Evolutionary conservation across 768 basidiomycete genomes (phyloP).

Genomic region (Hygrocybe punicea): DNA sequence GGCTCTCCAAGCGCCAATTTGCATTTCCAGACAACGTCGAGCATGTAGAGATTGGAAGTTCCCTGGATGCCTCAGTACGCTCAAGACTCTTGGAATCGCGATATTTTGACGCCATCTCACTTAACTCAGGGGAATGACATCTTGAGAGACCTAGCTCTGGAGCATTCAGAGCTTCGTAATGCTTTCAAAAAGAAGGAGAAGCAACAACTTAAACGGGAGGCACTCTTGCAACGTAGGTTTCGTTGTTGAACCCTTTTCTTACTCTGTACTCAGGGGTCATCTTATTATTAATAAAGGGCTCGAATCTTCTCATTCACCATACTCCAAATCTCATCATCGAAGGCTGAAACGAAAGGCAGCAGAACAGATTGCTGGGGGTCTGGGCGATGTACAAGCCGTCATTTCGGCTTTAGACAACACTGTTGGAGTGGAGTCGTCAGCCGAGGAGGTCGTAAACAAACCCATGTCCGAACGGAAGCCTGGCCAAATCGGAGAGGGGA

Average conservation of each 20-base stretch:
- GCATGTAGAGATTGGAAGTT: slow-evolving; percentile 44
- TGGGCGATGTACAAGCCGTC: slow-evolving; percentile 51
- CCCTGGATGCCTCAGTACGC: slow-evolving; percentile 41
- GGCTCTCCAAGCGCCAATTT: slow-evolving; percentile 46
- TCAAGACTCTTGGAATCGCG: not conserved
- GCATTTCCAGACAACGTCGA: slow-evolving; percentile 50
- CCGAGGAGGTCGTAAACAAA: slow-evolving; percentile 17
- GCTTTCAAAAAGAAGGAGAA: slow-evolving; percentile 63
- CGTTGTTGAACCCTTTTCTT: not conserved
- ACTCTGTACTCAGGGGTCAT: not conserved
- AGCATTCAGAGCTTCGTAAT: slow-evolving; percentile 8
- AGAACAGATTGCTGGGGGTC: slow-evolving; percentile 52
- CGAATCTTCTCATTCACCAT: slow-evolving; percentile 47
- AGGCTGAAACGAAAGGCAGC: slow-evolving; percentile 68
- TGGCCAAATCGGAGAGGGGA: slow-evolving; percentile 68
- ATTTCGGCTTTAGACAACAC: slow-evolving; percentile 48
- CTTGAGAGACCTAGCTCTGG: slow-evolving; percentile 32
- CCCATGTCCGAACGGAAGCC: slow-evolving; percentile 29
- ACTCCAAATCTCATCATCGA: slow-evolving; percentile 70
- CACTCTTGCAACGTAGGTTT: slow-evolving; percentile 60
- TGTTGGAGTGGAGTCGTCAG: slow-evolving; percentile 14
- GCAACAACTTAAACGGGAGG: slow-evolving; percentile 59
- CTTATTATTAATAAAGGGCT: slow-evolving; percentile 48
- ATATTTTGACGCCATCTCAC: not conserved
- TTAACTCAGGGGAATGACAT: slow-evolving; percentile 43